Percentiles rank a stretch among this genome's conserved stretches.
phyloP scores from a whole-genome alignment of 73 alveolate genomes.

The Tetrahymena elliotti region DNA sequence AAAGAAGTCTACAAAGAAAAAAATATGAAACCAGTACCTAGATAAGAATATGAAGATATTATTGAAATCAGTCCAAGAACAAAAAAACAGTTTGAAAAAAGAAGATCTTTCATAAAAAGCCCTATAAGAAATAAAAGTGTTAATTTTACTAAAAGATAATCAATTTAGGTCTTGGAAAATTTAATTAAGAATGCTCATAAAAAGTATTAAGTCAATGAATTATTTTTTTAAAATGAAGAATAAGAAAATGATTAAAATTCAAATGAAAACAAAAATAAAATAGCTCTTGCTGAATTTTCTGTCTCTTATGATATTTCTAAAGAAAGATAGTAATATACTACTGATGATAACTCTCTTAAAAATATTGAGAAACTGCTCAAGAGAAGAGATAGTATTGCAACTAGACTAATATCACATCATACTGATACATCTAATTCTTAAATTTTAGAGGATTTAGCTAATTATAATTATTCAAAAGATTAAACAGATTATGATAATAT shows the following conservation, averaged over 20 bases:
- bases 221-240: background rate
- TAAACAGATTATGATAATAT: background rate
- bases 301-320: background rate
- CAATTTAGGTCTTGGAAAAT: background rate
- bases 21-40: background rate
- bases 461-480: background rate
- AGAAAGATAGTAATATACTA: background rate
- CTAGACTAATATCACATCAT: background rate
- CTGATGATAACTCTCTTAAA: background rate
- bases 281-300: background rate
- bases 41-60: background rate
- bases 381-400: background rate
- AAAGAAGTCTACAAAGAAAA: background rate
- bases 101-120: background rate
- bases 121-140: background rate
- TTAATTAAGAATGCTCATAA: background rate
- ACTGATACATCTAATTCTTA: background rate
- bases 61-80: background rate
- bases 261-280: background rate
- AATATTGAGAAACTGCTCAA: background rate
- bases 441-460: background rate
- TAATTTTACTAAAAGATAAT: background rate
- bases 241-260: background rate
- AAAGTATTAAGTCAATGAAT: background rate
- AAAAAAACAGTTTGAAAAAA: background rate